phyloP scores from a whole-genome alignment of 2,329 filamentous ascomycete species.

The Phyllosticta citribraziliensis region DNA sequence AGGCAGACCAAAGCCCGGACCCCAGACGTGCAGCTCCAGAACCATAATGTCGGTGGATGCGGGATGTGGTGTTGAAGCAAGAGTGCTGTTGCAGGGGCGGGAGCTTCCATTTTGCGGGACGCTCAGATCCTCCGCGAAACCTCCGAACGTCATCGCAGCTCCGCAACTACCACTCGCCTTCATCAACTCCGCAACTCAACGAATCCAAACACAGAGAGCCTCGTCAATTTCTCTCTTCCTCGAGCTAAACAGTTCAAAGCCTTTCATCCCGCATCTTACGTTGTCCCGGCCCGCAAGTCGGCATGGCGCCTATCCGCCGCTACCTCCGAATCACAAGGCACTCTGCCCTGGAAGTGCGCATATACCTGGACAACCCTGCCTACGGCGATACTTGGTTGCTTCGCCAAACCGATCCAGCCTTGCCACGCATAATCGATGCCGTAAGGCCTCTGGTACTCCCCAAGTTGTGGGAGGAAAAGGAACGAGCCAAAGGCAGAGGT shows the following conservation, averaged over 20 bases:
- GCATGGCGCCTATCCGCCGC: conserved; percentile 78
- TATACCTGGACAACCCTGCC: conserved; percentile 87
- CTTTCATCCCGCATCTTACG: background rate
- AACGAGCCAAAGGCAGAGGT: conserved; percentile 48
- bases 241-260: too few species aligned
- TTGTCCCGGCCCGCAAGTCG: background rate
- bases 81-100: background rate
- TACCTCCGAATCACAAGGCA: conserved; percentile 88
- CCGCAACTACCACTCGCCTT: conserved; percentile 1
- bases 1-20: conserved; percentile 75
- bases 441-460: conserved; percentile 80
- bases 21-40: conserved; percentile 79
- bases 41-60: conserved; percentile 25
- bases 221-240: background rate
- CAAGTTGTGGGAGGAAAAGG: conserved; percentile 80
- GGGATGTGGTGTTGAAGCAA: background rate
- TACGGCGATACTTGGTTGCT: conserved; percentile 78
- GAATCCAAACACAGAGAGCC: background rate
- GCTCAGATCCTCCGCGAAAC: conserved; percentile 4
- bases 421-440: conserved; percentile 74
- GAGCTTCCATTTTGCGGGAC: conserved; percentile 1
- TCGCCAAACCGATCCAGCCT: conserved; percentile 61
- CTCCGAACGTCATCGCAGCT: conserved; percentile 5
- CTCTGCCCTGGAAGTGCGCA: conserved; percentile 91
- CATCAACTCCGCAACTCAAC: background rate